Base-by-base conservation (phyloP, 192 early-diverging fungal genomes). In the Rhizophagus prolifer region DNA sequence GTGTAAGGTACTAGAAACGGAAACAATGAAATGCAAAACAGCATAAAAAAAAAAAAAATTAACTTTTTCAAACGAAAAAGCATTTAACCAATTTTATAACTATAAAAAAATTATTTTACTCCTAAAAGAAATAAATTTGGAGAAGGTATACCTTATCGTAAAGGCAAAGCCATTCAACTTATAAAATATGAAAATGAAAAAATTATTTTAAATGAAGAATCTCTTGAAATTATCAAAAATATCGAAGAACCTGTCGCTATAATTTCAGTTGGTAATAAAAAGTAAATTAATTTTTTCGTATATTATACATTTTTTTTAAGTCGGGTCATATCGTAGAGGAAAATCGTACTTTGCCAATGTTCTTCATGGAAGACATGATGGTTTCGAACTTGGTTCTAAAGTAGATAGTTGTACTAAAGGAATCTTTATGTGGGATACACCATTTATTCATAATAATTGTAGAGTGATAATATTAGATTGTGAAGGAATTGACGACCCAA, bases 401-500 rank as follows among this genome's bases (percentile, higher is more conserved):
- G 74, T 75, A n/a, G 14, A 31, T 13, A 59, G 74, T 23, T 75
- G 74, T 25, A 75, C 74, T 7, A 36, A 44, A 25, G 74, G 63
- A 23, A 75, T 75, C 10, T 21, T 66, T 34, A 75, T 75, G 74
- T 75, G 74, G 74, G 62, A 75, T 66, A 75, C 62, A 9, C 74
- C 74, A 12, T 75, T 75, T 26, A 4, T 65, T 50, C 21, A 62
- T 9, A 23, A 75, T 4, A 28, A 41, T 16, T 50, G 44, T 10
- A 25, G 74, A 28, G 62, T 75, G 0, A 58, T 75, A 16, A 16
- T 75, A 16, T 31, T 75, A 4, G 74, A 75, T 54, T 66, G 62
- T 66, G 74, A 75, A 65, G 74, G 74, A 12, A 66, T 75, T 21
- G 38, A 75, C 21, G 74, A 75, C 8, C 74, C 74, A 25, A 25